phyloP scores from a whole-genome alignment of 2,329 filamentous ascomycete species.

The Cytospora chrysosperma region DNA sequence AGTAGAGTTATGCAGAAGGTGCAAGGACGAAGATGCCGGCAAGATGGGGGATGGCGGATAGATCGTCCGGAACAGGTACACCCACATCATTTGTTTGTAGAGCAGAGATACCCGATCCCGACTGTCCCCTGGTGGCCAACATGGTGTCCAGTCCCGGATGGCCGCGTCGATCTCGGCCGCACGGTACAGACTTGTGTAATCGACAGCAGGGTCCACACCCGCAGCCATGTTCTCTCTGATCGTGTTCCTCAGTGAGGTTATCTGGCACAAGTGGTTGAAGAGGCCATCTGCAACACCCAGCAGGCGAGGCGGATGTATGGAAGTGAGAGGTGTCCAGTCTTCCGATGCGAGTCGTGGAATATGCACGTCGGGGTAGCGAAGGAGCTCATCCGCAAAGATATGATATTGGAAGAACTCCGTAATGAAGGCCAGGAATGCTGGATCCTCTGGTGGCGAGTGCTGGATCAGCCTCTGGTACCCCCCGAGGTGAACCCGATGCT shows the following conservation, averaged over 20 bases:
- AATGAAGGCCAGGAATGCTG: constrained; percentile 62
- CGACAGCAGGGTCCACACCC: constrained; percentile 65
- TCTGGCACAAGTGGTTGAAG: constrained; percentile 75
- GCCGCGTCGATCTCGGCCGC: constrained; percentile 74
- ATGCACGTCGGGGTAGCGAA: constrained; percentile 46
- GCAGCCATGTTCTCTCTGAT: constrained; percentile 67
- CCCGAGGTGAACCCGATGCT: constrained; percentile 77
- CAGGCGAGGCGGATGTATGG: constrained; percentile 55
- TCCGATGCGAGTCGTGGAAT: constrained; percentile 41
- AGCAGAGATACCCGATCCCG: constrained; percentile 56
- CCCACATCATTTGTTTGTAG: constrained; percentile 66
- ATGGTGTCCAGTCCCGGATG: constrained; percentile 72
- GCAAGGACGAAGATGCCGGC: constrained; percentile 26
- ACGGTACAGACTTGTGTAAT: constrained; percentile 69
- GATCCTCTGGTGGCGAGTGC: constrained; percentile 58
- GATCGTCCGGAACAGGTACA: constrained; percentile 62
- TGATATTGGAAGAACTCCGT: constrained; percentile 87
- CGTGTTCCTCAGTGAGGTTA: constrained; percentile 72
- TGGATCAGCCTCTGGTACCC: constrained; percentile 73
- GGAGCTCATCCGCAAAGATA: constrained; percentile 62
- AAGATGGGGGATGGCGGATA: constrained; percentile 47
- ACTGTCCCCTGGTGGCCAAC: constrained; percentile 56
- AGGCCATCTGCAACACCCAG: constrained; percentile 81
- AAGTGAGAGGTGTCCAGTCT: constrained; percentile 42
- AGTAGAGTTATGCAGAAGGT: constrained; percentile 23